These are phyloP conservation scores for Solanum acaule DNA, from an alignment of 257 asterid species.

Conservation along the genomic window DNA sequence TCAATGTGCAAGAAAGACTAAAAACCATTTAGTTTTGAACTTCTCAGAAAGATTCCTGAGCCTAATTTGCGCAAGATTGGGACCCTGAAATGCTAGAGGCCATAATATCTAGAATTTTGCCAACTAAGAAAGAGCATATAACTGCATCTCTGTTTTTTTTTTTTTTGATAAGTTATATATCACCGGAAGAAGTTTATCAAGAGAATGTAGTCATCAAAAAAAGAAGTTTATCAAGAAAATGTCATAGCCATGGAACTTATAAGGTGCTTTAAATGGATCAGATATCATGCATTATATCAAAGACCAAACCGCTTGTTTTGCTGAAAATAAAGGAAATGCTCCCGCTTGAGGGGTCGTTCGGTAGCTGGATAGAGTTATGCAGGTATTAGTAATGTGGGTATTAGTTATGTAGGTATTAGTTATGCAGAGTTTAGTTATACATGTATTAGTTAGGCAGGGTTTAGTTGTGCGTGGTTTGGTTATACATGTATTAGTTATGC, in stretches of 20 bases:
- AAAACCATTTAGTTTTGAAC: neutral
- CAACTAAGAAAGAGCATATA: neutral
- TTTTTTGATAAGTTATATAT: neutral
- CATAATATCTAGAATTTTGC: neutral
- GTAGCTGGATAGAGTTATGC: neutral
- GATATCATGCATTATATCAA: neutral
- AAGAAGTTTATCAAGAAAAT: neutral
- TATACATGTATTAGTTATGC: too few relatives aligned
- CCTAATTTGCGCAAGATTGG: neutral
- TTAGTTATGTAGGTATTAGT: neutral
- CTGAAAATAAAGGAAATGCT: neutral
- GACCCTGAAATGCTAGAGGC: neutral
- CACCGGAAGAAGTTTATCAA: neutral
- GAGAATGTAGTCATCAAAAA: neutral
- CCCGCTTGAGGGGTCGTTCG: neutral
- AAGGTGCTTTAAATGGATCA: neutral
- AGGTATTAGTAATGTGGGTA: too few relatives aligned
- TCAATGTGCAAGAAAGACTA: neutral
- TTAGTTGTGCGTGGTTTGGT: too few relatives aligned
- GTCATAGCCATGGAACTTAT: neutral
- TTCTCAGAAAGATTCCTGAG: neutral
- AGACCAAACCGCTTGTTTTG: neutral
- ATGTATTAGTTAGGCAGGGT: too few relatives aligned
- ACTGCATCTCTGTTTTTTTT: neutral
- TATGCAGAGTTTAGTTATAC: too few relatives aligned